Base-by-base conservation (phyloP, 2,329 filamentous ascomycete genomes). In the Myriosclerotinia curreyana region DNA sequence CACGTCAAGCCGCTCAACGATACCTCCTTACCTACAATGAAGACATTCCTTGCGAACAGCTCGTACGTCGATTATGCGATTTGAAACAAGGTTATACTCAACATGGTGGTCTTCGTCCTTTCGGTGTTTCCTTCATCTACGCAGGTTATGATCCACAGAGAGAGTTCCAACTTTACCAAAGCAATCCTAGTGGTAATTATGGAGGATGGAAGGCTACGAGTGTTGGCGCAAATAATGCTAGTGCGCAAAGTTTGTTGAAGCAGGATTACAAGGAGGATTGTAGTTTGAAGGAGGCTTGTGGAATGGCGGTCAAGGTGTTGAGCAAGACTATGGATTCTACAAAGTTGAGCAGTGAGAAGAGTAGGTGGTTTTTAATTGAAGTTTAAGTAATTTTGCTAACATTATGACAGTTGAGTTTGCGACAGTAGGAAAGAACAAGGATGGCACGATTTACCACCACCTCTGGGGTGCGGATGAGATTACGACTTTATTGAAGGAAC, bases 261-360 rank as follows among this genome's bases (percentile, higher is more conserved):
- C 95, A 99, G 79, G 95, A 99, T 78, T 99, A 99, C 82, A 97
- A 98, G 83, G 95, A 99, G 80, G 93, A 98, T 72, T 98, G 93
- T 78, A 89, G 91, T 70, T 79, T 99, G 75, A 91, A 96, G 81
- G 95, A 99, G 81, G 95, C 96, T 5, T 99, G 95, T 77, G 92
- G 90, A 62, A 89, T 97, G 83, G 95, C 95, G 14, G 95, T 99
- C 77, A 99, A 99, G 85, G 95, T 99, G 68, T 80, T 99, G 70
- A 98, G 95, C 85, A 99, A 99, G 87, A 99, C 95, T 7, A 99
- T 99, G 96, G 95, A 99, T 78, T 96, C 93, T 63, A 98, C 94
- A 62, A 99, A 97, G 83, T 80, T 99, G 75, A 97, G 92, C 82
- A 96, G 92, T 75, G 95, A 99, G 84, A 99, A 99, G 86, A 96